phyloP scores from a whole-genome alignment of 2,329 filamentous ascomycete species.

The Pyrenophora graminea region DNA sequence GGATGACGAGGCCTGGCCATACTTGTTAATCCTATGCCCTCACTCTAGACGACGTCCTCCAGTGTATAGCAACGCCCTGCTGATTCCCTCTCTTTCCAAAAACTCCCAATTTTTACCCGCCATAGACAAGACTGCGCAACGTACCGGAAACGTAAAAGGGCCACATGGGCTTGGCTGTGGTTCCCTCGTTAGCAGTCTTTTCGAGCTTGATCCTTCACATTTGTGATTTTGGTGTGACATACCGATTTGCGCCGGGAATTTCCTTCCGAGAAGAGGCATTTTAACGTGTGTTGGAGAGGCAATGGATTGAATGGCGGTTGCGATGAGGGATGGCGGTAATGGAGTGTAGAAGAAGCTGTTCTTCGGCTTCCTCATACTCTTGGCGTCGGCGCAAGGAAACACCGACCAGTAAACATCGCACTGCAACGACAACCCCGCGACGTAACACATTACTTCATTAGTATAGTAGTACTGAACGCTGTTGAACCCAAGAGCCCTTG shows the following conservation, averaged over 20 bases:
- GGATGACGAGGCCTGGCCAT: conserved; percentile 73
- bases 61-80: conserved; percentile 11
- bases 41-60: background rate
- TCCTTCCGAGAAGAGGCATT: conserved; percentile 56
- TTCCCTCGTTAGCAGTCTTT: conserved; percentile 35
- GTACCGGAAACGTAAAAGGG: conserved; percentile 95
- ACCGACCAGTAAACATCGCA: conserved; percentile 26
- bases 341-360: conserved; percentile 13
- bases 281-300: conserved; percentile 38
- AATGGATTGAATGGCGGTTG: conserved; percentile 37
- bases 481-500: background rate
- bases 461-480: background rate
- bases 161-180: conserved; percentile 81
- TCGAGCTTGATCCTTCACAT: conserved; percentile 6
- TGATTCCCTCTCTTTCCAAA: conserved; percentile 6
- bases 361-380: conserved; percentile 17
- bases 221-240: conserved; percentile 33
- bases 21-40: conserved; percentile 23
- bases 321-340: conserved; percentile 36
- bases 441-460: conserved; percentile 3
- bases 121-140: conserved; percentile 44
- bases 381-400: conserved; percentile 31
- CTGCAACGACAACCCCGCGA: conserved; percentile 21
- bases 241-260: conserved; percentile 57
- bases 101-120: background rate